Evolutionary conservation across 192 early-diverging fungal species (phyloP).

Genomic region (Mortierella alpina): DNA sequence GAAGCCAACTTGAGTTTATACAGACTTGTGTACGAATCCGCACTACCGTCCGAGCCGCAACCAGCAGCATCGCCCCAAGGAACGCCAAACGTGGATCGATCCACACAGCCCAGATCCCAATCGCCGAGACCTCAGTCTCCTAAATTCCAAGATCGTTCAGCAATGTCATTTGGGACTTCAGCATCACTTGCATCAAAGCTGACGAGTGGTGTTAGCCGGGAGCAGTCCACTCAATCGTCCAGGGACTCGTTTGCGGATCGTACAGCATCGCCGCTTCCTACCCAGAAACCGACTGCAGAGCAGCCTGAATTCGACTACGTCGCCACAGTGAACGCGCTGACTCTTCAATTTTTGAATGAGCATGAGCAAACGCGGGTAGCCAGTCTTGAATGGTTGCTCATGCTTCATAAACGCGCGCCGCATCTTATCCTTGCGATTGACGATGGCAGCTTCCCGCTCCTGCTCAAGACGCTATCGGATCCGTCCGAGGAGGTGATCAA

Average conservation of each 20-base stretch:
- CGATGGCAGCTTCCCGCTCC: constrained; percentile 85
- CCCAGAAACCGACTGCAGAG: constrained; percentile 16
- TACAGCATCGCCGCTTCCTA: constrained; percentile 6
- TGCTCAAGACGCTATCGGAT: constrained; percentile 94
- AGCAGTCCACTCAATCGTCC: constrained; percentile 1
- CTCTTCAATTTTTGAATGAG: constrained; percentile 83
- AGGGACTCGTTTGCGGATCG: constrained; percentile 5
- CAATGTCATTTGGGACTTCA: constrained; percentile 44
- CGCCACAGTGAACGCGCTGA: constrained; percentile 81
- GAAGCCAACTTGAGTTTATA: constrained; percentile 87
- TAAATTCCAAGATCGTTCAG: constrained; percentile 44
- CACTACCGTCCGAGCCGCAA: constrained; percentile 54
- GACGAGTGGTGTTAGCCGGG: not conserved
- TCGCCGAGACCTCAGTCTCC: constrained; percentile 42
- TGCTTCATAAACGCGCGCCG: constrained; percentile 94
- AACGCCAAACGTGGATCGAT: constrained; percentile 16
- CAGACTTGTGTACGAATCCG: constrained; percentile 76
- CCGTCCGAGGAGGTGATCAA: constrained; percentile 94
- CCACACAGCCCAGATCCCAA: constrained; percentile 1
- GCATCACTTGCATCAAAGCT: constrained; percentile 50
- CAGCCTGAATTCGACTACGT: constrained; percentile 81
- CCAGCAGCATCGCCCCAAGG: not conserved
- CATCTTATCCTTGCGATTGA: constrained; percentile 88
- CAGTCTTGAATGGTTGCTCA: constrained; percentile 95
- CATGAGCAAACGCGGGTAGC: constrained; percentile 94